Base-by-base conservation (phyloP, 2,329 filamentous ascomycete genomes). In the Pyrenophora graminea region DNA sequence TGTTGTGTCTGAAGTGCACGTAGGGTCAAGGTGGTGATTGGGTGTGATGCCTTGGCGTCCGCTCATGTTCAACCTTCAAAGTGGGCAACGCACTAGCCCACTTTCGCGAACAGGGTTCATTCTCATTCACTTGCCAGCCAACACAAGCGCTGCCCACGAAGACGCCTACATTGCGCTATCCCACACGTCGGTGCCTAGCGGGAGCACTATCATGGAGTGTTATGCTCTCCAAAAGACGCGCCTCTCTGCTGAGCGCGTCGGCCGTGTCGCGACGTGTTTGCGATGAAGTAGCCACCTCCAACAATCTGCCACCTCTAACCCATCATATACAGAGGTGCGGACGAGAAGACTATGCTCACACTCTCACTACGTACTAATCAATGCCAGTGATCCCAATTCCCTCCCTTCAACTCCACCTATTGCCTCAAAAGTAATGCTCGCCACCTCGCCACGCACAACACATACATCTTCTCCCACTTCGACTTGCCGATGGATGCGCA, bases 191-290 rank as follows among this genome's bases (percentile, higher is more conserved):
- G 63, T 69, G 67, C 66, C 69, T 70, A 58, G 53, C 42, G 25
- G 58, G 58, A 64, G 66, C 67, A 65, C 62, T 59, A 63, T 58
- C 51, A 73, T 73, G 69, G 70, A 69, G 66, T 55, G 64, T 55
- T 59, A 72, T 73, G 69, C 65, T 65, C 55, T 57, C 54, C 61
- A 59, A 53, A 60, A 60, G 53, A 62, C 56, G 68, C 64, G 65
- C 57, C 61, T 56, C 62, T 49, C 46, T 62, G 39, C 50, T 56
- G 50, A 59, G 62, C 62, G 67, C 59, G 59, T 60, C 58, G 52
- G 39, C 54, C 45, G 36, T 51, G 38, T 41, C 38, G 40, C 54
- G 53, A 56, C 56, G 56, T 46, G 59, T 45, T 45, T 47, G 47
- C 58, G 32, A 50, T 59, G 51, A 59, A 42, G 55, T 56, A 39